Conservation (phyloP, 108 stramenopile genomes). For the Chaetoceros muelleri region DNA sequence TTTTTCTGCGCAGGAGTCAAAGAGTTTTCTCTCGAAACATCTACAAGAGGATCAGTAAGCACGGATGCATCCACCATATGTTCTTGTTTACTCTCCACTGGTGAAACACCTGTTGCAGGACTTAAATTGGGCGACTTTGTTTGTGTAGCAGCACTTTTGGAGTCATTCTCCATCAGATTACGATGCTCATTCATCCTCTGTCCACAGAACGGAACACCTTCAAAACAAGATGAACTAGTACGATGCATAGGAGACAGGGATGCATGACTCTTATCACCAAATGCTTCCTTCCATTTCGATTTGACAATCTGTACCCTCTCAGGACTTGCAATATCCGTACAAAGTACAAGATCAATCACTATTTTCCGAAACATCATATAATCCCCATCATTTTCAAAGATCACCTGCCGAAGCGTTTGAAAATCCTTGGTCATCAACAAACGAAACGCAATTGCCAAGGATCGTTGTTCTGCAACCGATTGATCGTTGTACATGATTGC, state of each 20-base stretch:
- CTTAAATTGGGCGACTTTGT: too few relatives aligned
- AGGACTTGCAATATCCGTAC: constrained; percentile 43
- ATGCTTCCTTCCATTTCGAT: constrained; percentile 73
- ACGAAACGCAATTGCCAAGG: constrained; percentile 53
- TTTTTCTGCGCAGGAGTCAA: not conserved
- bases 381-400: constrained; percentile 39
- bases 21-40: not conserved
- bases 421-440: constrained; percentile 34
- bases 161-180: too few relatives aligned
- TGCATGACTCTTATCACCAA: too few relatives aligned
- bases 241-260: too few relatives aligned
- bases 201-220: too few relatives aligned
- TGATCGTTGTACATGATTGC: constrained; percentile 74
- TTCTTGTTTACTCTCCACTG: too few relatives aligned
- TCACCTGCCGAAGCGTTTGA: constrained; percentile 21
- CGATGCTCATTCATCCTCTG: too few relatives aligned
- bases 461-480: constrained; percentile 59
- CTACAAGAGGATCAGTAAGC: too few relatives aligned
- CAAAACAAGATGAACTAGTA: too few relatives aligned
- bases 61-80: too few relatives aligned
- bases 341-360: constrained; percentile 39
- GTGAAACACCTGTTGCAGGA: too few relatives aligned
- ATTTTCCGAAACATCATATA: constrained; percentile 48
- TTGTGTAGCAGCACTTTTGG: too few relatives aligned
- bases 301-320: constrained; percentile 62